These are phyloP conservation scores for Eutypella sp. DNA, from an alignment of 2,329 filamentous ascomycete genomes.

Conservation along the genomic window DNA sequence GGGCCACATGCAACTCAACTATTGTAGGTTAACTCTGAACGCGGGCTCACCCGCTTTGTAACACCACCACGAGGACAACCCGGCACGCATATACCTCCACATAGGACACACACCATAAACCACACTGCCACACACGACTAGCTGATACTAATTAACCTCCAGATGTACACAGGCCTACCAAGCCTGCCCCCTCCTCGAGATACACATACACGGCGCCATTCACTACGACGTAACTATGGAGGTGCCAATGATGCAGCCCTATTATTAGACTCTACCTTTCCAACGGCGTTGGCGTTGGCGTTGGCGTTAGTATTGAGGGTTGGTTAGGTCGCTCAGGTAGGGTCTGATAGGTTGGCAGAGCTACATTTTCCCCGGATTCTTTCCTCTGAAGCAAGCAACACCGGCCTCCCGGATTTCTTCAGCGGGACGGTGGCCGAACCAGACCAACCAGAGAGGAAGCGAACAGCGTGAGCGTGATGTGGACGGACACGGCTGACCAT, in stretches of 20 bases:
- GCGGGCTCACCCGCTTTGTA: constrained; percentile 1
- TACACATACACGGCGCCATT: neutral
- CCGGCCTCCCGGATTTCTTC: constrained; percentile 4
- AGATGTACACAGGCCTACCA: neutral
- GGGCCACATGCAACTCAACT: neutral
- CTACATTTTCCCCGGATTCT: neutral
- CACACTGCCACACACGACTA: too few species aligned
- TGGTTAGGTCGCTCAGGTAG: neutral
- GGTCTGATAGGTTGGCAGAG: neutral
- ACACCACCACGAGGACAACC: constrained; percentile 1
- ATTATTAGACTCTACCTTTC: neutral
- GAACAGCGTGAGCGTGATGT: too few species aligned
- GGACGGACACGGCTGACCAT: too few species aligned
- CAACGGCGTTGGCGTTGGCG: neutral
- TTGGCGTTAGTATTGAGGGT: neutral
- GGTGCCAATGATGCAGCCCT: constrained; percentile 1
- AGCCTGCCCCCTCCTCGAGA: neutral
- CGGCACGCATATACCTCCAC: constrained; percentile 1
- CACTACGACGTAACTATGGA: constrained; percentile 1
- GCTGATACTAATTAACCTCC: neutral
- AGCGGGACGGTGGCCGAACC: constrained; percentile 1
- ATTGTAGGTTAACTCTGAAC: neutral
- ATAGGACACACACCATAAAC: too few species aligned
- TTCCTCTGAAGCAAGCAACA: neutral
- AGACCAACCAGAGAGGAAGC: too few species aligned